A percentile compares a stretch with the other conserved stretches of the same genome.
phyloP scores from a whole-genome alignment of 257 asterid species.

The Solanum chilense region DNA sequence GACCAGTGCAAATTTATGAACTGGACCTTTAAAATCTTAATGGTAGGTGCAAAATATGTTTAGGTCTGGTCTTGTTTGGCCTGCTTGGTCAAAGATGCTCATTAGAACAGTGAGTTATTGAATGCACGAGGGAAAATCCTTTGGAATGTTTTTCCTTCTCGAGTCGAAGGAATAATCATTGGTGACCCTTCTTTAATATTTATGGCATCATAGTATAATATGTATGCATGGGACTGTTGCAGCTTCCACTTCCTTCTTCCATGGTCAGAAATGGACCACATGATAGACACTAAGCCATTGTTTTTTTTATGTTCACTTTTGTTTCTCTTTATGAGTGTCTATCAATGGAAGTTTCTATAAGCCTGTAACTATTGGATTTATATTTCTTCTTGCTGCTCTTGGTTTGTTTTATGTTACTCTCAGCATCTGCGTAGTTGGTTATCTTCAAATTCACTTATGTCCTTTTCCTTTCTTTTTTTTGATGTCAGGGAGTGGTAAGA shows the following conservation, averaged over 20 bases:
- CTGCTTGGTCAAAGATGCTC: not conserved
- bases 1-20: not conserved
- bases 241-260: not conserved
- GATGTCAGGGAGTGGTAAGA: constrained; percentile 88
- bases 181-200: not conserved
- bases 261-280: not conserved
- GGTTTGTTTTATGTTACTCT: not conserved
- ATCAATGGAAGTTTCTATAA: not conserved
- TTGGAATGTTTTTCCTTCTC: not conserved
- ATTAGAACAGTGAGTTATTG: not conserved
- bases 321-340: not conserved
- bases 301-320: not conserved
- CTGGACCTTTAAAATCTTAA: not conserved
- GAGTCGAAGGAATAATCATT: not conserved
- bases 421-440: not conserved
- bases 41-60: not conserved
- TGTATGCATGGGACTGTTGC: not conserved
- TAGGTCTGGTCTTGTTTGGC: not conserved
- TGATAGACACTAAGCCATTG: not conserved
- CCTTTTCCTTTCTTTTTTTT: not conserved
- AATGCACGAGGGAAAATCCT: not conserved
- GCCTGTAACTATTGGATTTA: not conserved
- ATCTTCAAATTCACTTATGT: not conserved
- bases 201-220: not conserved
- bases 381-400: not conserved